Conservation (phyloP, 768 basidiomycete species). For the Naganishia friedmannii region DNA sequence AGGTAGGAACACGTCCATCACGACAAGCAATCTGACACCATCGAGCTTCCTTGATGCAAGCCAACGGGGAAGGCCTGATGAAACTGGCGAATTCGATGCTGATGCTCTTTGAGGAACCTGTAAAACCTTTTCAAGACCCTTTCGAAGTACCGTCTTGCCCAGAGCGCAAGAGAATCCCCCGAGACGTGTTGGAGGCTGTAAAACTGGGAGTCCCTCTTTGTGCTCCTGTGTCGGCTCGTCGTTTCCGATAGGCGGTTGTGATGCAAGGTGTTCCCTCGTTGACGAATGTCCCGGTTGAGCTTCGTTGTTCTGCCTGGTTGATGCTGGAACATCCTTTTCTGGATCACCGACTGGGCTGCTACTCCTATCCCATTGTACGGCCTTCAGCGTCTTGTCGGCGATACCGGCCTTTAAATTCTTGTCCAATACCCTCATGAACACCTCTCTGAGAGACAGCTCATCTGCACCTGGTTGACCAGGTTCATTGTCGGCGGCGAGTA, state of each 20-base stretch:
- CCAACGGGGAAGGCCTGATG: conserved; percentile 32
- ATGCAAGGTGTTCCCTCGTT: not conserved
- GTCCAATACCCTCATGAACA: conserved; percentile 44
- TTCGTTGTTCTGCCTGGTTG: not conserved
- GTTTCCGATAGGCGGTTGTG: not conserved
- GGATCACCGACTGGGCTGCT: not conserved
- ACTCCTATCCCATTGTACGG: conserved; percentile 34
- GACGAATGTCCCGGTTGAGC: not conserved
- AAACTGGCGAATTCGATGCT: not conserved
- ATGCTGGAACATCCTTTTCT: not conserved
- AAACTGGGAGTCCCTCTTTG: not conserved
- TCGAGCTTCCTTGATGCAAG: conserved; percentile 50
- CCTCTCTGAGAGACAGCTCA: conserved; percentile 29
- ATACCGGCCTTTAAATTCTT: conserved; percentile 48
- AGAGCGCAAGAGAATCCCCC: conserved; percentile 37
- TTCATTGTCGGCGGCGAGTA: conserved; percentile 13
- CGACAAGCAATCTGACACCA: conserved; percentile 42
- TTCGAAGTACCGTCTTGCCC: conserved; percentile 44
- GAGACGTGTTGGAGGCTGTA: conserved; percentile 7
- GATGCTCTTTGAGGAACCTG: not conserved
- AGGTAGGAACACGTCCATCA: conserved; percentile 40
- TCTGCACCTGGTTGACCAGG: not conserved
- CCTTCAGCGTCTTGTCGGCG: conserved; percentile 37
- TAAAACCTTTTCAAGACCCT: conserved; percentile 33
- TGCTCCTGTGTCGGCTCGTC: not conserved